Evolutionary conservation across 768 basidiomycete genomes (phyloP).

Genomic region (Artomyces pyxidatus): DNA sequence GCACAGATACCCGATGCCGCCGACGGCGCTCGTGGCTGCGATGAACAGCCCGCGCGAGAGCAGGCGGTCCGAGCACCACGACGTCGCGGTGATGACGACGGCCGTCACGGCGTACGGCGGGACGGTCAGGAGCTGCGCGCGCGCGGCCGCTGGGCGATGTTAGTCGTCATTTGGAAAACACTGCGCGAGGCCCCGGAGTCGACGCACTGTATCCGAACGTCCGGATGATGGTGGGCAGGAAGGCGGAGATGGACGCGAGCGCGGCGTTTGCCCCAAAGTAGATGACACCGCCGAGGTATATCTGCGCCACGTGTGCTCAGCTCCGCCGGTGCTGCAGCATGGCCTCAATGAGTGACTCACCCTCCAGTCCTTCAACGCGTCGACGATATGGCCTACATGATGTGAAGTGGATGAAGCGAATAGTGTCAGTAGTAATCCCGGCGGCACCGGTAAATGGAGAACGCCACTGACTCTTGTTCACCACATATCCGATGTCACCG

Average conservation of each 20-base stretch:
- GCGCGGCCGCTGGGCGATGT: conserved; percentile 41
- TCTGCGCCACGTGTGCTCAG: conserved; percentile 24
- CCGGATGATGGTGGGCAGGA: conserved; percentile 74
- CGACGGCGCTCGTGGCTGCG: conserved; percentile 34
- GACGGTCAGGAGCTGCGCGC: conserved; percentile 68
- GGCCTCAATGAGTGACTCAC: conserved; percentile 23
- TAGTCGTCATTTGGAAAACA: conserved; percentile 7
- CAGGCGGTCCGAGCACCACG: conserved; percentile 57
- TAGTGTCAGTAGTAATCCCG: not conserved
- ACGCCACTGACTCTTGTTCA: conserved; percentile 46
- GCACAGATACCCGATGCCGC: conserved; percentile 57
- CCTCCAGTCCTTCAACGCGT: conserved; percentile 69
- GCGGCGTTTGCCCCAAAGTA: conserved; percentile 76
- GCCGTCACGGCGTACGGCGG: conserved; percentile 74
- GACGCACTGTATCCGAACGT: conserved; percentile 65
- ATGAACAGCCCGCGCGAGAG: conserved; percentile 53
- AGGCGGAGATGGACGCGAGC: conserved; percentile 72
- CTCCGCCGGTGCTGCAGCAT: not conserved
- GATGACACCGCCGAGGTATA: conserved; percentile 60
- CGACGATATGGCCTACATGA: conserved; percentile 52
- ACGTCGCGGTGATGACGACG: conserved; percentile 48
- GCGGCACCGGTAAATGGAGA: not conserved
- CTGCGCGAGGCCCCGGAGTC: no score
- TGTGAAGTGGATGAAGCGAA: not conserved
- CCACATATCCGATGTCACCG: conserved; percentile 54